phyloP scores from a whole-genome alignment of 2,329 filamentous ascomycete genomes.

The Xylariales sp. region DNA sequence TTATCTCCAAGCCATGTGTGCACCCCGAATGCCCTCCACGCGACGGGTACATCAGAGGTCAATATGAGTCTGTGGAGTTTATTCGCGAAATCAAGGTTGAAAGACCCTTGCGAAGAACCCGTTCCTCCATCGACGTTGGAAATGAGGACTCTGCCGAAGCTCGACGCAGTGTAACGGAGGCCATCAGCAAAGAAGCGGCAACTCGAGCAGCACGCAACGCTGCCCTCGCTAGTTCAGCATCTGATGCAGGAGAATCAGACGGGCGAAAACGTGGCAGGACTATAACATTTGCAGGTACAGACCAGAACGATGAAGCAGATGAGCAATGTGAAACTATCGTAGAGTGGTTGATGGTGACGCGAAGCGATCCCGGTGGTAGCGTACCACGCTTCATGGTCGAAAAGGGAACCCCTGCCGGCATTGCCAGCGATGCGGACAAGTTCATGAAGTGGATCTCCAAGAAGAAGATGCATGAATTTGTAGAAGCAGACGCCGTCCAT shows the following conservation, averaged over 20 bases:
- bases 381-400: constrained; percentile 92
- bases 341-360: constrained; percentile 91
- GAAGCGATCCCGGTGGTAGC: constrained; percentile 82
- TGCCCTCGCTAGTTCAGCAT: constrained; percentile 11
- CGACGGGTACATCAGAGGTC: constrained; percentile 72
- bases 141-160: constrained; percentile 25
- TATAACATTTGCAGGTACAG: constrained; percentile 23
- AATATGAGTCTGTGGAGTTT: constrained; percentile 89
- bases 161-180: constrained; percentile 15
- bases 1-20: constrained; percentile 78
- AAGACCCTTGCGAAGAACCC: constrained; percentile 33
- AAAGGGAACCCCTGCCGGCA: constrained; percentile 76
- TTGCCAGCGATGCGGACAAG: constrained; percentile 73
- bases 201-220: constrained; percentile 34
- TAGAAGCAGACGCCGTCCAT: constrained; percentile 15
- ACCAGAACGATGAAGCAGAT: constrained; percentile 14
- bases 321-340: constrained; percentile 42
- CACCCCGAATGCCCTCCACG: constrained; percentile 70
- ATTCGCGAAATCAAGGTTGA: constrained; percentile 74
- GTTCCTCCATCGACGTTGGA: constrained; percentile 39
- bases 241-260: constrained; percentile 22
- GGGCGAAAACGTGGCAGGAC: constrained; percentile 25
- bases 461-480: constrained; percentile 31
- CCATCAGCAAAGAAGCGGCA: constrained; percentile 35
- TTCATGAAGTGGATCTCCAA: constrained; percentile 70